phyloP scores from a whole-genome alignment of 768 basidiomycete genomes.

The Coprinopsis cinerea region DNA sequence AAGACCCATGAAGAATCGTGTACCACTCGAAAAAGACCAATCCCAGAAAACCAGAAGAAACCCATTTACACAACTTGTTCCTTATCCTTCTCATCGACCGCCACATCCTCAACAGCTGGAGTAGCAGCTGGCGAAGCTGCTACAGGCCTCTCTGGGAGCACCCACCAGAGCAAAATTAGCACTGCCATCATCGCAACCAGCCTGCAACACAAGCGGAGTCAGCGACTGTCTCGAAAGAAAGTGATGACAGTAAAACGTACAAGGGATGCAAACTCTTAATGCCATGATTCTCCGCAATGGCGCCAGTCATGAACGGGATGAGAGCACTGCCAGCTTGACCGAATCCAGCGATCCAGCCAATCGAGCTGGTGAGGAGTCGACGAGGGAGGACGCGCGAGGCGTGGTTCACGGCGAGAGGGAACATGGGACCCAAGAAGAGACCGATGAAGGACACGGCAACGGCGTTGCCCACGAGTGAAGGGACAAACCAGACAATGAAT shows the following conservation, averaged over 20 bases:
- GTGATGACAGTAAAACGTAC: constrained; percentile 44
- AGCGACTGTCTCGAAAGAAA: too few species aligned
- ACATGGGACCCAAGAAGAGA: constrained; percentile 69
- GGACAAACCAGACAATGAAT: constrained; percentile 63
- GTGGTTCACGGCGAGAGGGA: constrained; percentile 70
- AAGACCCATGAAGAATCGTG: too few species aligned
- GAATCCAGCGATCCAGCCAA: constrained; percentile 64
- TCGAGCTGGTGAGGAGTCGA: constrained; percentile 59
- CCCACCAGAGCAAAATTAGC: too few species aligned
- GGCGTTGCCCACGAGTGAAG: constrained; percentile 58
- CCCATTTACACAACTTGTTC: too few species aligned
- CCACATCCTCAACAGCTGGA: too few species aligned
- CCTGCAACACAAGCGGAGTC: too few species aligned
- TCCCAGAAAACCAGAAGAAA: too few species aligned
- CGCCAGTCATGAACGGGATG: constrained; percentile 69
- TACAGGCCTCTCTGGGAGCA: too few species aligned
- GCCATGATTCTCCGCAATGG: constrained; percentile 56
- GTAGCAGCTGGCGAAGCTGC: too few species aligned
- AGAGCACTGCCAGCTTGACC: constrained; percentile 71
- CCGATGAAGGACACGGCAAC: constrained; percentile 62
- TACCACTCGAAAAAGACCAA: too few species aligned
- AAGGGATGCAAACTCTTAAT: constrained; percentile 58
- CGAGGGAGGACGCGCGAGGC: constrained; percentile 61
- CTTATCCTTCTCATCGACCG: too few species aligned
- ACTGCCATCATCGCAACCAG: too few species aligned